Evolutionary conservation across 352 stramenopile species (phyloP).

Genomic region (Thalassiosira hispida): DNA sequence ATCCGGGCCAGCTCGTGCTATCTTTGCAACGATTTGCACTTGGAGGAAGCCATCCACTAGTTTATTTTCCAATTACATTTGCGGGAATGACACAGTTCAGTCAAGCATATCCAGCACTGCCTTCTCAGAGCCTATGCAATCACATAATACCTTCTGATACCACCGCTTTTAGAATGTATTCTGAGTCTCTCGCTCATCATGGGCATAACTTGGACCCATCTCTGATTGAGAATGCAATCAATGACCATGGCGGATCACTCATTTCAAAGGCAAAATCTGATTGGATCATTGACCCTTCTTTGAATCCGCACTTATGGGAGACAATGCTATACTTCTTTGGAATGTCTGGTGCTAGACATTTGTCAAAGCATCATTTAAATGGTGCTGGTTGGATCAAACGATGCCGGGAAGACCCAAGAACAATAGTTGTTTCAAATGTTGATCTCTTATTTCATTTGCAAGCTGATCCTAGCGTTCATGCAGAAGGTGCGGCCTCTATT

Average conservation of each 20-base stretch:
- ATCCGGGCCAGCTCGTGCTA: slow-evolving; percentile 69
- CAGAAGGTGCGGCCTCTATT: slow-evolving; percentile 1
- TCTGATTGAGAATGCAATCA: slow-evolving; percentile 67
- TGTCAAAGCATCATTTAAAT: slow-evolving; percentile 68
- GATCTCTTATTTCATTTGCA: slow-evolving; percentile 81
- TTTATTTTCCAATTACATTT: slow-evolving; percentile 89
- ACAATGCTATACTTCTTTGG: slow-evolving; percentile 88
- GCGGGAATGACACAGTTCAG: slow-evolving; percentile 77
- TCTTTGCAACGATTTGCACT: slow-evolving; percentile 57
- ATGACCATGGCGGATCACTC: slow-evolving; percentile 69
- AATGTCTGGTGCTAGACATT: slow-evolving; percentile 59
- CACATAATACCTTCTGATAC: slow-evolving; percentile 78
- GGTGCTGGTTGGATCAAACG: slow-evolving; percentile 70
- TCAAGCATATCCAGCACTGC: slow-evolving; percentile 52
- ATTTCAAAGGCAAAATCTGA: slow-evolving; percentile 70
- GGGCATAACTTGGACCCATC: slow-evolving; percentile 82
- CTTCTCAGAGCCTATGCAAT: slow-evolving; percentile 3
- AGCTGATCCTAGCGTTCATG: not conserved
- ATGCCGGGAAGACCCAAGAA: slow-evolving; percentile 41
- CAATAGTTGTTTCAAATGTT: slow-evolving; percentile 80
- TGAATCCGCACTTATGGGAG: slow-evolving; percentile 79
- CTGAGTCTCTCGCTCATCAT: slow-evolving; percentile 69
- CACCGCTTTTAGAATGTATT: slow-evolving; percentile 79
- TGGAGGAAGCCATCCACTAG: slow-evolving; percentile 43
- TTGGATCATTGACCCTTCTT: slow-evolving; percentile 80